These are phyloP conservation scores for Cichorium intybus DNA, from an alignment of 140 eudicot genomes.

Conservation along the genomic window DNA sequence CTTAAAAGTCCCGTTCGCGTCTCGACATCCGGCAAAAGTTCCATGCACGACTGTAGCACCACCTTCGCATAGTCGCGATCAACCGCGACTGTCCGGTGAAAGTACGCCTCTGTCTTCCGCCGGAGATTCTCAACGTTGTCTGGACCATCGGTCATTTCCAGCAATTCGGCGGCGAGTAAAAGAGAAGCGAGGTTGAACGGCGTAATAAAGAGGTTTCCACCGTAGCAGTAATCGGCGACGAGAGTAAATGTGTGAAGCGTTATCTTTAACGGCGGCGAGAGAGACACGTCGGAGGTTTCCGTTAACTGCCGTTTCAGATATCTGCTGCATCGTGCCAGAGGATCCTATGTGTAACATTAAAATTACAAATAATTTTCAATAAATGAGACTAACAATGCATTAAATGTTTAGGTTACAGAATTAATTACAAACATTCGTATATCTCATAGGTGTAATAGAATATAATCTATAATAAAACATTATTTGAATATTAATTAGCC, in stretches of 20 bases:
- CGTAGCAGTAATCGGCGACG: constrained; percentile 69
- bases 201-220: constrained; percentile 47
- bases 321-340: constrained; percentile 51
- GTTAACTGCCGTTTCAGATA: constrained; percentile 56
- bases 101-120: constrained; percentile 59
- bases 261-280: constrained; percentile 73
- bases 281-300: constrained; percentile 41
- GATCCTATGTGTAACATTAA: constrained; percentile 44
- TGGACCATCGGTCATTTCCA: constrained; percentile 44
- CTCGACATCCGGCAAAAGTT: constrained; percentile 77
- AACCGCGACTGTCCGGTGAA: constrained; percentile 42
- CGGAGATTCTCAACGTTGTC: constrained; percentile 32
- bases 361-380: background rate
- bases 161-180: constrained; percentile 60
- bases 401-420: background rate
- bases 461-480: no score
- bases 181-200: constrained; percentile 80
- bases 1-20: constrained; percentile 50
- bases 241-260: constrained; percentile 62
- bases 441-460: background rate
- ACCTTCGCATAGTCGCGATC: constrained; percentile 45
- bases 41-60: constrained; percentile 53
- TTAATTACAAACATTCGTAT: constrained; percentile 8
- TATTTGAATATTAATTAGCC: no score
- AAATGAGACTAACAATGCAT: background rate